These are phyloP conservation scores for Microthyrium microscopicum DNA, from an alignment of 2,329 filamentous ascomycete species.

Conservation along the genomic window DNA sequence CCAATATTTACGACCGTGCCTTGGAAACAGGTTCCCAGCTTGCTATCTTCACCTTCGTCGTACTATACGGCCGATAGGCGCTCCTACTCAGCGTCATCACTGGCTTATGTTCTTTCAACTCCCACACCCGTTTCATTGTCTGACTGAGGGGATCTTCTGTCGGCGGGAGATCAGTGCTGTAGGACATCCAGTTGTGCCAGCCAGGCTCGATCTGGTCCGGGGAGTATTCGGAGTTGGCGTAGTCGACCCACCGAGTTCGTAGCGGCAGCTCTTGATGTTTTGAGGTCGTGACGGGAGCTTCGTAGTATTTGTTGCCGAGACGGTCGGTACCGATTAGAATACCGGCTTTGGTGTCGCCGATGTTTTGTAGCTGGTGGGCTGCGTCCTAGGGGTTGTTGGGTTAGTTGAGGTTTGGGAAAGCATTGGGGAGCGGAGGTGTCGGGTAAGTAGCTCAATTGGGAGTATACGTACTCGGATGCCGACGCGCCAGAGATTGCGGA, in stretches of 20 bases:
- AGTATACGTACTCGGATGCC: slow-evolving; percentile 57
- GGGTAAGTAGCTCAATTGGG: neutral
- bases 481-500: slow-evolving; percentile 73
- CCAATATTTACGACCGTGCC: slow-evolving; percentile 12
- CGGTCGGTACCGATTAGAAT: slow-evolving; percentile 69
- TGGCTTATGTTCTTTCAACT: slow-evolving; percentile 53
- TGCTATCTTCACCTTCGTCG: slow-evolving; percentile 40
- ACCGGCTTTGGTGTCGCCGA: slow-evolving; percentile 94
- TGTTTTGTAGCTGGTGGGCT: slow-evolving; percentile 66
- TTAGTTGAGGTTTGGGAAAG: neutral
- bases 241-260: slow-evolving; percentile 94
- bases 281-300: slow-evolving; percentile 45
- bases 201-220: slow-evolving; percentile 33
- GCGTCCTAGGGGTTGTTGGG: slow-evolving; percentile 49
- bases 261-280: slow-evolving; percentile 40
- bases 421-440: too few relatives aligned
- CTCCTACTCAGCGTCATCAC: slow-evolving; percentile 61
- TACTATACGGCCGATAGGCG: slow-evolving; percentile 87
- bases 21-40: slow-evolving; percentile 32
- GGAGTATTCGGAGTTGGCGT: slow-evolving; percentile 73
- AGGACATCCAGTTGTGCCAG: slow-evolving; percentile 82
- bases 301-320: slow-evolving; percentile 95
- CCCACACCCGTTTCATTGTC: slow-evolving; percentile 55
- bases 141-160: slow-evolving; percentile 56
- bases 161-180: slow-evolving; percentile 77